Percentiles rank a stretch among this genome's conserved stretches.
These are phyloP conservation scores for Pezicula neosporulosa DNA, from an alignment of 2,329 filamentous ascomycete species.

Conservation along the genomic window DNA sequence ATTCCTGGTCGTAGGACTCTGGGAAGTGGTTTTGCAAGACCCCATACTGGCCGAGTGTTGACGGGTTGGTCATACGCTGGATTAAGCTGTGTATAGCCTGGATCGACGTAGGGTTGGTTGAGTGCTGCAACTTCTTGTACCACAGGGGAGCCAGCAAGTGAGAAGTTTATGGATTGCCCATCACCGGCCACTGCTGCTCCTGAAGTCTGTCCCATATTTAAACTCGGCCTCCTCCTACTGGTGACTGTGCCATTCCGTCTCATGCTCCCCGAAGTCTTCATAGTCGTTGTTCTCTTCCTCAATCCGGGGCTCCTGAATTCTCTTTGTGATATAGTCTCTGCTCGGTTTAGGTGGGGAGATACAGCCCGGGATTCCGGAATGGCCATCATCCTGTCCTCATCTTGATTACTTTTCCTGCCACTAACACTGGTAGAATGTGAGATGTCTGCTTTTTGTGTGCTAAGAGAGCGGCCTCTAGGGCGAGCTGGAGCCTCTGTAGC, in stretches of 20 bases:
- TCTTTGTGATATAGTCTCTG: not conserved
- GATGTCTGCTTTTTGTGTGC: not conserved
- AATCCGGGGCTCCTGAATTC: not conserved
- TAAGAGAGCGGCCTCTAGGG: not conserved
- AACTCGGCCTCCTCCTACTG: not conserved
- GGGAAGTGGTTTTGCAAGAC: constrained; percentile 49
- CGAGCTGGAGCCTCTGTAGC: not conserved
- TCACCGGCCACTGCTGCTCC: constrained; percentile 8
- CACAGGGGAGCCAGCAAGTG: constrained; percentile 23
- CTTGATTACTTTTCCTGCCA: not conserved
- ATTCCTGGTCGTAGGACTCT: constrained; percentile 50
- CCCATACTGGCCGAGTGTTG: constrained; percentile 48
- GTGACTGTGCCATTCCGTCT: not conserved
- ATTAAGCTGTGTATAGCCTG: constrained; percentile 50
- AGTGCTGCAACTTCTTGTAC: constrained; percentile 17
- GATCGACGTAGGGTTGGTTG: constrained; percentile 45
- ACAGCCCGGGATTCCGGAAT: not conserved
- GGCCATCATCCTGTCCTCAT: not conserved
- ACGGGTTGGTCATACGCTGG: constrained; percentile 49
- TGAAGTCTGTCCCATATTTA: constrained; percentile 2
- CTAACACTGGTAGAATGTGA: too few species aligned
- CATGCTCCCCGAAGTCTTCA: not conserved
- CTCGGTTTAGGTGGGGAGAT: not conserved
- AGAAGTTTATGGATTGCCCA: constrained; percentile 18
- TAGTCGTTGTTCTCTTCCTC: not conserved